Evolutionary conservation across 768 basidiomycete species (phyloP), one percentile per base, ranked within the genome.

Genomic region (Leccinum uliginosum): DNA sequence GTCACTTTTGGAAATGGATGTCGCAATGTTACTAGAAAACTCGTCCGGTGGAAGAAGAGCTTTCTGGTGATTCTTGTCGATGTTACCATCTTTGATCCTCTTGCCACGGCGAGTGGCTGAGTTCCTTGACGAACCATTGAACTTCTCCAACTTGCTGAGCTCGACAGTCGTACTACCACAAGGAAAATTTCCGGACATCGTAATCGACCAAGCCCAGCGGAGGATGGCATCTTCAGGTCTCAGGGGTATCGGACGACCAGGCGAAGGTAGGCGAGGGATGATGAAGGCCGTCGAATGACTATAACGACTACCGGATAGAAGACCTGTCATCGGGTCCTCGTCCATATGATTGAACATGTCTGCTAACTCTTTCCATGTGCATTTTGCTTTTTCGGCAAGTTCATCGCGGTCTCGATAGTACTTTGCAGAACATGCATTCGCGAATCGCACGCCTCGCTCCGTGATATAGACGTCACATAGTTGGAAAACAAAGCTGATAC

Each of bases 381-480:
- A 8, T 27, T 54, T n/a, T 19, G 70, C 65, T 24, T 48, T 12
- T 49, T 57, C 38, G 4, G 72, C 66, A 23, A 70, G 70, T 15
- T 46, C 52, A 51, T 72, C 70, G 11, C n/a, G 62, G 44, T 71
- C 63, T 49, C 3, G 55, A 38, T 68, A 59, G 35, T 59, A 59
- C 19, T 30, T 51, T 47, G 63, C 62, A 48, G 24, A 48, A 21
- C 56, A 66, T 11, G 66, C 63, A 45, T 53, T 52, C 4, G 64
- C 53, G n/a, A 72, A 74, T 32, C 66, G 66, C 17, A 70, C 67
- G 11, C 71, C 70, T 24, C 43, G 50, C 12, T 59, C 48, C n/a
- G 71, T 73, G 43, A 74, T 68, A 51, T 61, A 65, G 27, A 74
- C 70, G 14, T 67, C 63, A 17, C 38, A n/a, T 23, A 44, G 53